phyloP scores from a whole-genome alignment of 306 rosid species.

The Astragalus membranaceus region DNA sequence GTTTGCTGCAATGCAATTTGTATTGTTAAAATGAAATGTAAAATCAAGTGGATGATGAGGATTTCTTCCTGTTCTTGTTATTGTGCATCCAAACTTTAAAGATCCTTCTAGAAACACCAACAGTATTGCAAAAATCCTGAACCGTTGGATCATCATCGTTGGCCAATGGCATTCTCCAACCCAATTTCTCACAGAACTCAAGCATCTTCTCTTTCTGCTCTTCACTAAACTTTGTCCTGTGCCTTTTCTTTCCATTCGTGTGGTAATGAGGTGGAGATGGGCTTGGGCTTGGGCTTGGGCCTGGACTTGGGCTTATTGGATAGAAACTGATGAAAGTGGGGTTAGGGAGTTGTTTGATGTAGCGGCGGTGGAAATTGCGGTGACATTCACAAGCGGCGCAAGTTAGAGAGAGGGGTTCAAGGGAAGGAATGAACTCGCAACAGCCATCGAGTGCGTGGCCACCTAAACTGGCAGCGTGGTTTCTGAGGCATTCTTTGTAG shows the following conservation, averaged over 20 bases:
- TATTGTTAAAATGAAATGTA: not conserved
- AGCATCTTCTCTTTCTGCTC: conserved; percentile 80
- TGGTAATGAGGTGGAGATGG: conserved; percentile 52
- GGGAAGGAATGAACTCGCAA: conserved; percentile 71
- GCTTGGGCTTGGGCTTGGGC: conserved; percentile 26
- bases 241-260: conserved; percentile 40
- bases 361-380: conserved; percentile 93
- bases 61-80: conserved; percentile 54
- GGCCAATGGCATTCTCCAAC: conserved; percentile 63
- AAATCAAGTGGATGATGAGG: not conserved
- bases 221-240: conserved; percentile 55
- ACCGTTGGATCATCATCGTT: conserved; percentile 40
- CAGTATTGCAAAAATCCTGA: conserved; percentile 45
- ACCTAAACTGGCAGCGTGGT: conserved; percentile 78
- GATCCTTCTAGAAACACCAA: conserved; percentile 50
- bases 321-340: conserved; percentile 26
- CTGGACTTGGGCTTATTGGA: conserved; percentile 17
- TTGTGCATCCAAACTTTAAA: conserved; percentile 91
- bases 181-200: conserved; percentile 47
- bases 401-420: conserved; percentile 59
- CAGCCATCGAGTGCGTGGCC: conserved; percentile 85
- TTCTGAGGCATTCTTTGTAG: conserved; percentile 73
- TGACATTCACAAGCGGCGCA: conserved; percentile 92
- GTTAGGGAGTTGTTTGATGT: conserved; percentile 15
- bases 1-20: not conserved